Conservation (phyloP, 495 filamentous ascomycete genomes). For the Neurospora sp. region DNA sequence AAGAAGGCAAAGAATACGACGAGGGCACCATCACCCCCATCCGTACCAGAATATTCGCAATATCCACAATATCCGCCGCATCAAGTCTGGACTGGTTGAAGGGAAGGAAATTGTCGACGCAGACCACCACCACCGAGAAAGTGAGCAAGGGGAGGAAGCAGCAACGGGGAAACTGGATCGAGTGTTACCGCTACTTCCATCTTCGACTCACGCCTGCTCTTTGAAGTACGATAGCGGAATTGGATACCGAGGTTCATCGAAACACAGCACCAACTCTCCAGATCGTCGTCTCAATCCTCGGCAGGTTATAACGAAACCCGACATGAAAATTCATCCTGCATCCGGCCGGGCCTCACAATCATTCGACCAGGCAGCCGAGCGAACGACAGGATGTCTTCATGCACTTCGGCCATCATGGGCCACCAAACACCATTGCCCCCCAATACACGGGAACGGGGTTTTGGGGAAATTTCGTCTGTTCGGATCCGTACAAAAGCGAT, state of each 20-base stretch:
- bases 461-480: neutral
- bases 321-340: neutral
- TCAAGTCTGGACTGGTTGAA: neutral
- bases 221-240: neutral
- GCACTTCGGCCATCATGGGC: neutral
- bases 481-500: neutral
- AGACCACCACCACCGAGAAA: neutral
- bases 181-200: neutral
- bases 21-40: neutral
- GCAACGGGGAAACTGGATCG: neutral
- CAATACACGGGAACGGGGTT: neutral
- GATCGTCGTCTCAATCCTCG: neutral
- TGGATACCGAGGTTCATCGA: neutral
- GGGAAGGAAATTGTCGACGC: neutral
- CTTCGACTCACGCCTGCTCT: neutral
- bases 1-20: neutral
- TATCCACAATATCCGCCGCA: neutral
- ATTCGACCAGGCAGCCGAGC: neutral
- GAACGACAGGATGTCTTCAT: neutral
- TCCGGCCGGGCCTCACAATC: neutral
- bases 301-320: neutral
- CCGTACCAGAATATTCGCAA: neutral
- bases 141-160: neutral
- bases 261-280: neutral
- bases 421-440: neutral